Percentiles rank a stretch among this genome's conserved stretches.
phyloP scores from a whole-genome alignment of 805 yeast species.

The Yarrowia deformans region DNA sequence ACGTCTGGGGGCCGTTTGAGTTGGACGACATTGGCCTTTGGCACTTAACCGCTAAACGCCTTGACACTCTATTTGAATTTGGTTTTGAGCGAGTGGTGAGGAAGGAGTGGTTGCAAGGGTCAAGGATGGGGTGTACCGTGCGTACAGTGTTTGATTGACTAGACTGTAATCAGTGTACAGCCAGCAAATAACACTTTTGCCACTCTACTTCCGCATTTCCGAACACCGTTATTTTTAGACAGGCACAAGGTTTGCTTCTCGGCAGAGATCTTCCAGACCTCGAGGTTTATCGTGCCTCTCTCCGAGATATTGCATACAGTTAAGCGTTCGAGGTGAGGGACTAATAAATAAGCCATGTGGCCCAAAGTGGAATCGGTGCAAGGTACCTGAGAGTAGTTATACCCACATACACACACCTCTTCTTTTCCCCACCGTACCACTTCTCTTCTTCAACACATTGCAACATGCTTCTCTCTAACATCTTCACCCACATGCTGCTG shows the following conservation, averaged over 20 bases:
- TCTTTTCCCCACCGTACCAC: conserved; percentile 22
- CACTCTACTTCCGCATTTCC: background rate
- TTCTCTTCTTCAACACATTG: background rate
- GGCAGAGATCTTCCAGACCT: background rate
- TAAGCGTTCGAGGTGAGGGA: conserved; percentile 16
- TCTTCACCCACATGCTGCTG: conserved; percentile 20
- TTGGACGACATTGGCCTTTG: conserved; percentile 15
- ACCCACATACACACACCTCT: too few species aligned
- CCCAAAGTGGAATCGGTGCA: conserved; percentile 3
- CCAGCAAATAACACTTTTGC: too few species aligned
- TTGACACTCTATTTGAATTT: conserved; percentile 9
- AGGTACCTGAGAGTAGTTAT: background rate
- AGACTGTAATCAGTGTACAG: too few species aligned
- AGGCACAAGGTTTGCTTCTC: conserved; percentile 16
- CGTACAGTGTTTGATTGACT: too few species aligned
- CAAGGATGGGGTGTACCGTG: too few species aligned
- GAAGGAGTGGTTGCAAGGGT: background rate
- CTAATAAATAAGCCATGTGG: conserved; percentile 24
- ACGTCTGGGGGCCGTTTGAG: background rate
- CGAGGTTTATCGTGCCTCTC: conserved; percentile 6
- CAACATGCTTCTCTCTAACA: conserved; percentile 19
- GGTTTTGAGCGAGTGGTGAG: background rate
- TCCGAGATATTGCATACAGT: conserved; percentile 27
- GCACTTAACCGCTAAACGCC: conserved; percentile 27
- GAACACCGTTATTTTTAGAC: background rate